These are phyloP conservation scores for Trichoderma koningii DNA, from an alignment of 2,329 filamentous ascomycete genomes.

Conservation along the genomic window DNA sequence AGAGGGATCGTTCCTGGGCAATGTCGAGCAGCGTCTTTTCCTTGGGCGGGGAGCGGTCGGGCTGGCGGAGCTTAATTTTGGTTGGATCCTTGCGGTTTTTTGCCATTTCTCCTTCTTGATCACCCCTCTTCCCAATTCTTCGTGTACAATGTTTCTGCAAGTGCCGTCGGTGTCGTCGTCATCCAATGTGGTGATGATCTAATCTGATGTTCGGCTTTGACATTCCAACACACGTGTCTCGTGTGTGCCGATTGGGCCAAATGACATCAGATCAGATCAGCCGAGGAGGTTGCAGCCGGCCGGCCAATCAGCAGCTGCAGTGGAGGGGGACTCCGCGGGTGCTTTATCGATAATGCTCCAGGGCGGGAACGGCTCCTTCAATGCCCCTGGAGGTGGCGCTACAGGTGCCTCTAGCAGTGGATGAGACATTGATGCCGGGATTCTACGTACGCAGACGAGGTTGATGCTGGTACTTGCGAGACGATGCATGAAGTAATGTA, in stretches of 20 bases:
- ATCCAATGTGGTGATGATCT: background rate
- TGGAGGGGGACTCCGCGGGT: background rate
- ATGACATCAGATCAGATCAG: conserved; percentile 26
- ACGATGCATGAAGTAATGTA: no score
- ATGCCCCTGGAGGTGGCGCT: conserved; percentile 17
- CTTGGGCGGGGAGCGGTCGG: conserved; percentile 63
- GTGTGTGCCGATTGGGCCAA: conserved; percentile 13
- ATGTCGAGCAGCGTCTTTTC: conserved; percentile 73
- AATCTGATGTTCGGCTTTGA: background rate
- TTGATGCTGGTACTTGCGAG: no score
- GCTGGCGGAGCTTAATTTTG: conserved; percentile 65
- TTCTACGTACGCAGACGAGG: no score
- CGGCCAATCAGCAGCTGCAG: conserved; percentile 18
- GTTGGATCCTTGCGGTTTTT: conserved; percentile 51
- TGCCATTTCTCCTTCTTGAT: conserved; percentile 43
- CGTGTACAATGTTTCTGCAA: background rate
- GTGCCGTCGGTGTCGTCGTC: background rate
- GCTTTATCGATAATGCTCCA: conserved; percentile 21
- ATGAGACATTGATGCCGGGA: background rate
- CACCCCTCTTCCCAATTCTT: background rate
- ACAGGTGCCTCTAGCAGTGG: background rate
- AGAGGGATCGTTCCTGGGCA: conserved; percentile 64
- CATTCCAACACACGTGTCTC: conserved; percentile 11
- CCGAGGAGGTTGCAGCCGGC: background rate
- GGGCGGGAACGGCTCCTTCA: background rate